Evolutionary conservation across 2,329 filamentous ascomycete species (phyloP).

Genomic region (Colletotrichum acutatum): DNA sequence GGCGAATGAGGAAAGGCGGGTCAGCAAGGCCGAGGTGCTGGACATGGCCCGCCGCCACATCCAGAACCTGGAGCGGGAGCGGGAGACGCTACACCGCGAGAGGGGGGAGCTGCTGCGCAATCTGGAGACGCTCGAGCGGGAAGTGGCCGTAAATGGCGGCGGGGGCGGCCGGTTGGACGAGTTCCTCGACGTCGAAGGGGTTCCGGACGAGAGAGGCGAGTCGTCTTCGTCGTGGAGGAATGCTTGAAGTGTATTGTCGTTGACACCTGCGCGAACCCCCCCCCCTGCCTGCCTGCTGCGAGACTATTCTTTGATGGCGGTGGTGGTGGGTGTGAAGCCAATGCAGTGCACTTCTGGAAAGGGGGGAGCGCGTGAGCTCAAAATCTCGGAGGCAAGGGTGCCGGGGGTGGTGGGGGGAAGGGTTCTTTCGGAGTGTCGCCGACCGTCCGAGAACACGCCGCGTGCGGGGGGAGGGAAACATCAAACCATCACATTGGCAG

Average conservation of each 20-base stretch:
- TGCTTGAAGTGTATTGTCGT: conserved; percentile 3
- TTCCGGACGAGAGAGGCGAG: conserved; percentile 3
- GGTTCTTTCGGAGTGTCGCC: conserved; percentile 17
- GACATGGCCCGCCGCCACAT: conserved; percentile 49
- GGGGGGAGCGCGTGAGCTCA: conserved; percentile 10
- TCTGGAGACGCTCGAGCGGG: conserved; percentile 26
- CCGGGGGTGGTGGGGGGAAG: conserved; percentile 5
- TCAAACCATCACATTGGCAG: not conserved
- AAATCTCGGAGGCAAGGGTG: conserved; percentile 29
- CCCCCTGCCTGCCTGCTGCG: not conserved
- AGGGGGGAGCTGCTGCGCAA: conserved; percentile 40
- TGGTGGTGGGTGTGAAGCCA: not conserved
- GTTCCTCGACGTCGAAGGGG: conserved; percentile 20
- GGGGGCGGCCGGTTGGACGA: conserved; percentile 5
- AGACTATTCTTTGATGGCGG: not conserved
- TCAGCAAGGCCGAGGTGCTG: conserved; percentile 50
- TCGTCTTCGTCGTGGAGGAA: conserved; percentile 9
- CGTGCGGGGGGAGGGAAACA: not conserved
- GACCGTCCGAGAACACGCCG: conserved; percentile 26
- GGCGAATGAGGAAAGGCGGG: conserved; percentile 40
- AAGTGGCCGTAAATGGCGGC: conserved; percentile 12
- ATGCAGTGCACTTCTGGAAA: not conserved
- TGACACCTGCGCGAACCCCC: not conserved
- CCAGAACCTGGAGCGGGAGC: conserved; percentile 44
- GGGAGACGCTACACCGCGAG: conserved; percentile 43